Percentiles rank a stretch among this genome's conserved stretches.
Evolutionary conservation across 2,329 filamentous ascomycete species (phyloP).

Genomic region (Ascochyta lentis): DNA sequence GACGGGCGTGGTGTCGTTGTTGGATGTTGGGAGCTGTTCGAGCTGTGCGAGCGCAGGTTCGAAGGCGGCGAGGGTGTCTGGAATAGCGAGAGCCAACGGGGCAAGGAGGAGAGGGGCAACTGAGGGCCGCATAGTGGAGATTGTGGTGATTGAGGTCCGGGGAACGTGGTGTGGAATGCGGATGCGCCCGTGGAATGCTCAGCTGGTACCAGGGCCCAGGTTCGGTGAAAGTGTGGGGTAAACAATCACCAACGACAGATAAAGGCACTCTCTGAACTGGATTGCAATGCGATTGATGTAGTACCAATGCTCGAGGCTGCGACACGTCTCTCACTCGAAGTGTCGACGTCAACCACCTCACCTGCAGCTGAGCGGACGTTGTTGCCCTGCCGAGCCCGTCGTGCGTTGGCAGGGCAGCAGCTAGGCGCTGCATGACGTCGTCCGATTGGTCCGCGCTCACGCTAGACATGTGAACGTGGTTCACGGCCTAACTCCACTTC

Average conservation of each 20-base stretch:
- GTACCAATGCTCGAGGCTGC: conserved; percentile 9
- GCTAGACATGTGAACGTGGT: conserved; percentile 10
- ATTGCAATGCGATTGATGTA: not conserved
- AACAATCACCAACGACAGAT: conserved; percentile 9
- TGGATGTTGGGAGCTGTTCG: conserved; percentile 22
- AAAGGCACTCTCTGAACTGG: not conserved
- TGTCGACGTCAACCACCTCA: conserved; percentile 12
- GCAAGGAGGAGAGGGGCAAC: conserved; percentile 36
- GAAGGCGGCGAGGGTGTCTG: conserved; percentile 41
- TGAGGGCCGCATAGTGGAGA: conserved; percentile 37
- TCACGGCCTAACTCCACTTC: not conserved
- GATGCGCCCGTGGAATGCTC: conserved; percentile 19
- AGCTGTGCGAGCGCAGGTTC: conserved; percentile 35
- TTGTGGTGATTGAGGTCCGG: not conserved
- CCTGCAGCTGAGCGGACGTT: conserved; percentile 9
- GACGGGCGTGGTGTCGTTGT: conserved; percentile 34
- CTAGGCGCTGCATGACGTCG: conserved; percentile 16
- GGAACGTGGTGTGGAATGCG: conserved; percentile 26
- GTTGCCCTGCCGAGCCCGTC: conserved; percentile 11
- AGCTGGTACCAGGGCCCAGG: conserved; percentile 5
- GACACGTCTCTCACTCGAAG: conserved; percentile 12
- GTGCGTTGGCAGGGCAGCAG: conserved; percentile 14
- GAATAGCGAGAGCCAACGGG: conserved; percentile 37
- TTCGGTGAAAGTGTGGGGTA: conserved; percentile 15
- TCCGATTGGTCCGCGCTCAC: conserved; percentile 12